Evolutionary conservation across 805 yeast species (phyloP).

Genomic region (Lipomyces kockii): DNA sequence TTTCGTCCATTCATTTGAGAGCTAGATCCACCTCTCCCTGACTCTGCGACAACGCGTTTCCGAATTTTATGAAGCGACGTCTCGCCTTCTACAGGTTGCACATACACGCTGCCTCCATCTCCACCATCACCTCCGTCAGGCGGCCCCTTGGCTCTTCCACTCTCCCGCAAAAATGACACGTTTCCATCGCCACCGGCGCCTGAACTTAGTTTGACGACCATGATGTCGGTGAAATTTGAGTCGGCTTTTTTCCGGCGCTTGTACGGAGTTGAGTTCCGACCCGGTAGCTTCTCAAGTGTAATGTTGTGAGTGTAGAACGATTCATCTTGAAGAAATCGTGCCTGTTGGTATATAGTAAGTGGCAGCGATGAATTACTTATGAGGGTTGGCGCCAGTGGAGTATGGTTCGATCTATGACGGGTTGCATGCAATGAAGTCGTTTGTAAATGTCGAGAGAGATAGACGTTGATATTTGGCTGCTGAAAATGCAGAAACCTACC

Average conservation of each 20-base stretch:
- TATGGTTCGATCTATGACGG: background rate
- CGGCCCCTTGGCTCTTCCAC: slow-evolving; percentile 84
- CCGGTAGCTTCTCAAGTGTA: slow-evolving; percentile 9
- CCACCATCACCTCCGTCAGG: slow-evolving; percentile 99
- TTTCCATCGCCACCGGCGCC: slow-evolving; percentile 92
- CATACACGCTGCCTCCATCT: slow-evolving; percentile 82
- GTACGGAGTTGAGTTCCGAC: slow-evolving; percentile 4
- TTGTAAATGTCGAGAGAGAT: background rate
- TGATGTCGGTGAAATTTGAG: slow-evolving; percentile 61
- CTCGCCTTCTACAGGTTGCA: slow-evolving; percentile 75
- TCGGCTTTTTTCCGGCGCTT: slow-evolving; percentile 20
- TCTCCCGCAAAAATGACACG: slow-evolving; percentile 84
- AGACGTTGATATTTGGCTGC: background rate
- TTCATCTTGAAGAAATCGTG: slow-evolving; percentile 2
- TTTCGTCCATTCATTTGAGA: slow-evolving; percentile 84
- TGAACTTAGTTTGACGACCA: slow-evolving; percentile 66
- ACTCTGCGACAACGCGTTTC: slow-evolving; percentile 69
- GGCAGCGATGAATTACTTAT: background rate
- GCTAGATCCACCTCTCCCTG: slow-evolving; percentile 73
- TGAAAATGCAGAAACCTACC: background rate
- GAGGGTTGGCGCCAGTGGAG: background rate
- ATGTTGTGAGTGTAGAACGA: slow-evolving; percentile 11
- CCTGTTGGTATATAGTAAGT: background rate
- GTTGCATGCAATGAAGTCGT: background rate
- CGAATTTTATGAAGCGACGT: slow-evolving; percentile 72